Conservation (phyloP, 345 rosid species). For the Mallotus nudiflorus region DNA sequence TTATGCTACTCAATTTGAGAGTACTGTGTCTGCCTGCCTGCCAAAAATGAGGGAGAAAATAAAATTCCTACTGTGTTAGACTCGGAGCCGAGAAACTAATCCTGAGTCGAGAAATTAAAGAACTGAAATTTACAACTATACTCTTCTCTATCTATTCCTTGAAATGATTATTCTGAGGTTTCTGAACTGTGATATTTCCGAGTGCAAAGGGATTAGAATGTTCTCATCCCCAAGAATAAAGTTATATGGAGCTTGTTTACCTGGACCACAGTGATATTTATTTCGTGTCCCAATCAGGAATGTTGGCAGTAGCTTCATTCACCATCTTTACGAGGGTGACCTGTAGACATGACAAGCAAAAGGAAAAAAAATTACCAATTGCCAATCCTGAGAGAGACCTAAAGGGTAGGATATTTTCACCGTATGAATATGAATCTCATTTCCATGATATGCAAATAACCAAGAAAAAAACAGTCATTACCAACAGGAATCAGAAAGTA, state of each 20-base stretch:
- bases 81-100: not conserved
- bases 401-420: not conserved
- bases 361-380: not conserved
- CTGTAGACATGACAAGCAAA: slow-evolving; percentile 31
- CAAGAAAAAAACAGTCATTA: not conserved
- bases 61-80: not conserved
- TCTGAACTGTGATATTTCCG: not conserved
- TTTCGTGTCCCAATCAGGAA: slow-evolving; percentile 53
- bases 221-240: not conserved
- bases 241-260: not conserved
- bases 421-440: not conserved
- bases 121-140: not conserved
- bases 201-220: not conserved
- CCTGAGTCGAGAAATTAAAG: not conserved
- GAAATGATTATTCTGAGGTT: slow-evolving; percentile 3
- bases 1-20: not conserved
- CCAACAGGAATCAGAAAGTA: not conserved
- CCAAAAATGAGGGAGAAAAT: not conserved
- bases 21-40: not conserved
- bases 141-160: not conserved
- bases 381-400: not conserved
- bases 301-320: slow-evolving; percentile 69
- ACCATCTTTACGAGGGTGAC: slow-evolving; percentile 62
- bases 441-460: not conserved
- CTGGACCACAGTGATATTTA: not conserved